A percentile compares a stretch with the other conserved stretches of the same genome.
phyloP scores from a whole-genome alignment of 2,329 filamentous ascomycete genomes.

The Ilyonectria mors-panacis region DNA sequence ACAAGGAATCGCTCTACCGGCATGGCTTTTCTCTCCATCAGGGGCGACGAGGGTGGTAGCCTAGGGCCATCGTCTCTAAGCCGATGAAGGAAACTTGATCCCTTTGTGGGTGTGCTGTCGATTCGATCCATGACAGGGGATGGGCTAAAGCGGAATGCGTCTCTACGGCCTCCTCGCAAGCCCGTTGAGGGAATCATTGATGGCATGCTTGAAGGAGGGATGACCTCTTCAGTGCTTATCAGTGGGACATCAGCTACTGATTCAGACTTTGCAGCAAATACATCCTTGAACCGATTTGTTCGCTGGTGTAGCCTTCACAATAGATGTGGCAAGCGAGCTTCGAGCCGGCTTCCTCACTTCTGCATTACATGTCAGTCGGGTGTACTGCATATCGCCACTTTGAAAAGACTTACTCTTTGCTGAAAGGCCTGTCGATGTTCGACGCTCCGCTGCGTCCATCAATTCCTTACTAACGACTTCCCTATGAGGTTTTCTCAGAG shows the following conservation, averaged over 20 bases:
- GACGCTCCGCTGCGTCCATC: conserved; percentile 76
- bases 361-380: conserved; percentile 53
- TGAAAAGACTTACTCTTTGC: conserved; percentile 61
- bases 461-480: conserved; percentile 77
- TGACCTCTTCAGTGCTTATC: conserved; percentile 48
- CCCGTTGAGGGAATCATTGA: conserved; percentile 61
- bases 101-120: conserved; percentile 51
- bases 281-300: conserved; percentile 69
- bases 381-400: neutral
- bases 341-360: conserved; percentile 68
- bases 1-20: conserved; percentile 33
- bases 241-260: conserved; percentile 38
- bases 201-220: conserved; percentile 56
- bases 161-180: conserved; percentile 50
- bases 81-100: conserved; percentile 50
- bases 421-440: conserved; percentile 63
- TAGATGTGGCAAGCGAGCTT: conserved; percentile 53
- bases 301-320: conserved; percentile 72
- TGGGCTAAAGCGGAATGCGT: conserved; percentile 49
- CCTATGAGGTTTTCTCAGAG: conserved; percentile 83
- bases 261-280: conserved; percentile 54
- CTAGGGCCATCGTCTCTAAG: conserved; percentile 45
- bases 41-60: conserved; percentile 56
- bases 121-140: conserved; percentile 51
- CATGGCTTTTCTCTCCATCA: conserved; percentile 46